Evolutionary conservation across 805 yeast species (phyloP).

Genomic region (Candida ovalis): DNA sequence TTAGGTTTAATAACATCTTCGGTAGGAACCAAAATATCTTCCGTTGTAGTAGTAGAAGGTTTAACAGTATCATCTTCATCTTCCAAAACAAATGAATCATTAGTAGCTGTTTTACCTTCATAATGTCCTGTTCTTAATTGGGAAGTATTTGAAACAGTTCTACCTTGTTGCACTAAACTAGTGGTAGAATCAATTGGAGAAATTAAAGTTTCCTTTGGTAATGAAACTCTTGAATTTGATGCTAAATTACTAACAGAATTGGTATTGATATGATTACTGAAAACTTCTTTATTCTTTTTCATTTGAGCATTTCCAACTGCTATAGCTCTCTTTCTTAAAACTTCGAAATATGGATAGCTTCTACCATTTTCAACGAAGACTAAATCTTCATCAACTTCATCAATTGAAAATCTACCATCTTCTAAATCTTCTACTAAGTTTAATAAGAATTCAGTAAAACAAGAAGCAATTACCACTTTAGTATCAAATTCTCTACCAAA

Average conservation of each 20-base stretch:
- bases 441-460: constrained; percentile 85
- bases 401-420: constrained; percentile 71
- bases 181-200: constrained; percentile 25
- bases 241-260: neutral
- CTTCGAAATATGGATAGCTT: constrained; percentile 65
- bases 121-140: constrained; percentile 38
- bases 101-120: constrained; percentile 10
- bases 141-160: neutral
- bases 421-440: constrained; percentile 85
- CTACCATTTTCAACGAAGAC: constrained; percentile 25
- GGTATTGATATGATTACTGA: neutral
- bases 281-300: constrained; percentile 7
- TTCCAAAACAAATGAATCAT: constrained; percentile 29
- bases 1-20: constrained; percentile 12
- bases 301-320: constrained; percentile 21
- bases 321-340: constrained; percentile 62
- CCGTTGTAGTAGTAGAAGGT: neutral
- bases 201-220: constrained; percentile 32
- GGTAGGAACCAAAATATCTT: constrained; percentile 10
- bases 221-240: constrained; percentile 16
- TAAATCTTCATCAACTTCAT: constrained; percentile 61
- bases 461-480: constrained; percentile 79
- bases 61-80: constrained; percentile 22
- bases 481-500: constrained; percentile 94
- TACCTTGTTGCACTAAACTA: constrained; percentile 1